Evolutionary conservation across 179 eudicot genomes (phyloP).

Genomic region (Silene vulgaris): DNA sequence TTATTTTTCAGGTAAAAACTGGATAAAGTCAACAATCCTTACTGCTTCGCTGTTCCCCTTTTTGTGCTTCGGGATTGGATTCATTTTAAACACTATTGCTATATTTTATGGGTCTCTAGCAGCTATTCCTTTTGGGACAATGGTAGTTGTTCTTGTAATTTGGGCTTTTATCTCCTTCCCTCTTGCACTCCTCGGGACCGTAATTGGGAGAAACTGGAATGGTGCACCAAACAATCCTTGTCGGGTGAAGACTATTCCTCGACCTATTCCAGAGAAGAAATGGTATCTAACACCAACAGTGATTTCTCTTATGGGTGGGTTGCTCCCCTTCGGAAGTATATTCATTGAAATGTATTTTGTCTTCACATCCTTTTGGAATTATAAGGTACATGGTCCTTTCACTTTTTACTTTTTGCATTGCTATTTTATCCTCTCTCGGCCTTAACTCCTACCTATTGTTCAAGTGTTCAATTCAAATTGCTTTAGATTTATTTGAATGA

Average conservation of each 20-base stretch:
- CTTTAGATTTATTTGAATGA: neutral
- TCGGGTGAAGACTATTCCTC: slow-evolving; percentile 91
- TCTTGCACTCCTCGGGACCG: slow-evolving; percentile 88
- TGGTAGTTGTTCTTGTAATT: slow-evolving; percentile 72
- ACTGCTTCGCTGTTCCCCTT: slow-evolving; percentile 90
- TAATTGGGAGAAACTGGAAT: slow-evolving; percentile 81
- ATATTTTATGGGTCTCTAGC: slow-evolving; percentile 89
- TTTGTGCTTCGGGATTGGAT: slow-evolving; percentile 87
- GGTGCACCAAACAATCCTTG: slow-evolving; percentile 93
- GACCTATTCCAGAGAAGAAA: slow-evolving; percentile 92
- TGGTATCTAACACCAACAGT: slow-evolving; percentile 90
- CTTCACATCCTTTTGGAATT: slow-evolving; percentile 91
- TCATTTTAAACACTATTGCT: slow-evolving; percentile 72
- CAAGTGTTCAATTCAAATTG: neutral
- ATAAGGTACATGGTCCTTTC: slow-evolving; percentile 52
- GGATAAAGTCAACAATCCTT: slow-evolving; percentile 84
- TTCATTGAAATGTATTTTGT: slow-evolving; percentile 93
- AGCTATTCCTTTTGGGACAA: slow-evolving; percentile 91
- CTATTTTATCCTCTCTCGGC: neutral
- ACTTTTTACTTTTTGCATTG: neutral
- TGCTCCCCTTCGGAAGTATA: slow-evolving; percentile 88
- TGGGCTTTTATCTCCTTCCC: slow-evolving; percentile 95
- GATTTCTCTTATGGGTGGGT: slow-evolving; percentile 79
- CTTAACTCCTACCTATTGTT: neutral
- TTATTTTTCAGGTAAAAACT: slow-evolving; percentile 58